A percentile compares a stretch with the other conserved stretches of the same genome.
Conservation (phyloP, 2,329 filamentous ascomycete genomes). For the Colletotrichum sidae region DNA sequence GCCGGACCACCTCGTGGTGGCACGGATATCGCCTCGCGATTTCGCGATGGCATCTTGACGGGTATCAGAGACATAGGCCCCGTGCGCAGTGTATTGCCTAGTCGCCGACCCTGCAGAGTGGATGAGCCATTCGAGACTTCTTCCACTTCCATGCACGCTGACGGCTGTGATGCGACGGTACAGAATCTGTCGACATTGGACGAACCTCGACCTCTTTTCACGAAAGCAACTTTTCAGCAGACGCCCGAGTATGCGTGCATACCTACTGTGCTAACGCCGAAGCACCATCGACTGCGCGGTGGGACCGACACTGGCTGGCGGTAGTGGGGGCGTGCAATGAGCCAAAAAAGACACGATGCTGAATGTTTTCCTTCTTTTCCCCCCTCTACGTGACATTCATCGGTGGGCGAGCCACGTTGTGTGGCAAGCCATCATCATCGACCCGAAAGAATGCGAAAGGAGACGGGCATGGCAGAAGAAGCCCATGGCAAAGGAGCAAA, state of each 20-base stretch:
- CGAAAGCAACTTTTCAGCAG: conserved; percentile 5
- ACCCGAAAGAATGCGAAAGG: not conserved
- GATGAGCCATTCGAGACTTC: not conserved
- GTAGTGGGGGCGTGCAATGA: conserved; percentile 23
- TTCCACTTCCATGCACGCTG: conserved; percentile 25
- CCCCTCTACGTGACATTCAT: not conserved
- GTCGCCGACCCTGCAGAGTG: not conserved
- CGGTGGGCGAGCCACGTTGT: conserved; percentile 29
- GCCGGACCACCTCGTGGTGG: conserved; percentile 11
- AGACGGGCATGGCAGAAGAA: not conserved
- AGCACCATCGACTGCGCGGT: not conserved
- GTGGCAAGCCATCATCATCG: conserved; percentile 20
- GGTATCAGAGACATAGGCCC: conserved; percentile 12
- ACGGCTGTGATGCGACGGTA: conserved; percentile 4
- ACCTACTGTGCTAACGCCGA: not conserved
- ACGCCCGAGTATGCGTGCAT: not conserved
- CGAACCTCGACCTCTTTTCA: conserved; percentile 23
- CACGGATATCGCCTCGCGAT: conserved; percentile 11
- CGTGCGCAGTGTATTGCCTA: not conserved
- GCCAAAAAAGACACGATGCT: conserved; percentile 18
- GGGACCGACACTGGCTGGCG: not conserved
- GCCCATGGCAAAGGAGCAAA: not conserved
- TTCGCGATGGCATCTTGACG: conserved; percentile 16
- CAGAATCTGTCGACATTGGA: conserved; percentile 21
- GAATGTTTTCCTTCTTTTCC: not conserved